Evolutionary conservation across 805 yeast genomes (phyloP).

Genomic region (Yarrowia keelungensis): DNA sequence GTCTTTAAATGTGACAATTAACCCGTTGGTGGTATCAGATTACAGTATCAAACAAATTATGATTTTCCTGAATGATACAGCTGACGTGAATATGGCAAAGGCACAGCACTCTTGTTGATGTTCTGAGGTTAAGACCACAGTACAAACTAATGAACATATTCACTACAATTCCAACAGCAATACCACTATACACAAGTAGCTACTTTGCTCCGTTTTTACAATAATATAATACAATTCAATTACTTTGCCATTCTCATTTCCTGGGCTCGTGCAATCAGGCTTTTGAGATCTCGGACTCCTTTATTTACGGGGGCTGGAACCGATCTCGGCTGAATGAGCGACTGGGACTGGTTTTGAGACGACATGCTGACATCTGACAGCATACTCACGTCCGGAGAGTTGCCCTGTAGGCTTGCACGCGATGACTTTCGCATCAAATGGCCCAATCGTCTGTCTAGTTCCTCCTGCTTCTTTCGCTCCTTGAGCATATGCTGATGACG

Average conservation of each 20-base stretch:
- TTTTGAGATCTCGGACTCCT: conserved; percentile 35
- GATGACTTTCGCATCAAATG: conserved; percentile 10
- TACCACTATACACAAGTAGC: too few relatives aligned
- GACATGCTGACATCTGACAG: conserved; percentile 3
- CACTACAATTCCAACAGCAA: too few relatives aligned
- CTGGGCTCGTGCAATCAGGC: conserved; percentile 24
- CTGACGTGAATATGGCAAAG: too few relatives aligned
- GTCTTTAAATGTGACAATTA: too few relatives aligned
- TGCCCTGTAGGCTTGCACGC: not conserved
- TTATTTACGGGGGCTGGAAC: conserved; percentile 18
- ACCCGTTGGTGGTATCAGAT: too few relatives aligned
- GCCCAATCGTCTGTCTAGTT: conserved; percentile 11
- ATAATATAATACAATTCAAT: conserved; percentile 6
- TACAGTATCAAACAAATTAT: too few relatives aligned
- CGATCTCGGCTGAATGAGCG: conserved; percentile 1
- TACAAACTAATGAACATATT: too few relatives aligned
- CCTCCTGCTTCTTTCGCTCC: conserved; percentile 32
- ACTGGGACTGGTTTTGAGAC: not conserved
- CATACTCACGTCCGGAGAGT: not conserved
- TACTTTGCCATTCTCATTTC: conserved; percentile 11
- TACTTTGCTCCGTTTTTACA: not conserved
- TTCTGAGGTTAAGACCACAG: too few relatives aligned
- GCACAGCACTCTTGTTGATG: too few relatives aligned
- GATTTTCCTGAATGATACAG: too few relatives aligned
- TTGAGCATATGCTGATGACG: conserved; percentile 14